These are phyloP conservation scores for Porpolomopsis calyptriformis DNA, from an alignment of 768 basidiomycete species.

Conservation along the genomic window DNA sequence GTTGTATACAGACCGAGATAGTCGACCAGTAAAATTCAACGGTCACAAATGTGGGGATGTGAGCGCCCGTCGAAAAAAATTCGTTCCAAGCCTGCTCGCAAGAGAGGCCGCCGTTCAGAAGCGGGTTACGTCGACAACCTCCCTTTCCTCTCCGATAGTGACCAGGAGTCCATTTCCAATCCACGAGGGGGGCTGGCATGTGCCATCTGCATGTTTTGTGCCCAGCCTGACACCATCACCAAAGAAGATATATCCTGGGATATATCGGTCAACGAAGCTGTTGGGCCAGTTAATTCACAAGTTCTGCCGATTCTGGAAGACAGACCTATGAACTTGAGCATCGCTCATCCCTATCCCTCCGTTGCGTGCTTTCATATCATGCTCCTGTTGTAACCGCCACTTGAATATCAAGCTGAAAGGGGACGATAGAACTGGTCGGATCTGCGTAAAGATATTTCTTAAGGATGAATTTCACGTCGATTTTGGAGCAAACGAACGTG, in stretches of 20 bases:
- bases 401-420: constrained; percentile 55
- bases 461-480: not conserved
- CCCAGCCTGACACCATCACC: constrained; percentile 39
- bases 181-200: constrained; percentile 16
- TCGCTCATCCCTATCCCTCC: constrained; percentile 88
- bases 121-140: constrained; percentile 28
- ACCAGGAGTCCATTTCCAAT: constrained; percentile 40
- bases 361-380: constrained; percentile 73
- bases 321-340: constrained; percentile 51
- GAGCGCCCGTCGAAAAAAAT: too few species aligned
- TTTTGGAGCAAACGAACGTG: constrained; percentile 18
- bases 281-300: constrained; percentile 4
- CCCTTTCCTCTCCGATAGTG: constrained; percentile 43
- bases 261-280: constrained; percentile 87
- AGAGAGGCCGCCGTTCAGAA: constrained; percentile 34
- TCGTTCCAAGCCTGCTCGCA: too few species aligned
- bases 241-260: constrained; percentile 89
- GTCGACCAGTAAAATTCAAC: too few species aligned
- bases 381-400: constrained; percentile 89
- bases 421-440: constrained; percentile 16
- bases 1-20: too few species aligned
- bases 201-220: constrained; percentile 5
- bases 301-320: too few species aligned
- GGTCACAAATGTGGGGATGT: too few species aligned
- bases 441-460: not conserved